Conservation (phyloP, 2,329 filamentous ascomycete species). For the Cercospora canescens region DNA sequence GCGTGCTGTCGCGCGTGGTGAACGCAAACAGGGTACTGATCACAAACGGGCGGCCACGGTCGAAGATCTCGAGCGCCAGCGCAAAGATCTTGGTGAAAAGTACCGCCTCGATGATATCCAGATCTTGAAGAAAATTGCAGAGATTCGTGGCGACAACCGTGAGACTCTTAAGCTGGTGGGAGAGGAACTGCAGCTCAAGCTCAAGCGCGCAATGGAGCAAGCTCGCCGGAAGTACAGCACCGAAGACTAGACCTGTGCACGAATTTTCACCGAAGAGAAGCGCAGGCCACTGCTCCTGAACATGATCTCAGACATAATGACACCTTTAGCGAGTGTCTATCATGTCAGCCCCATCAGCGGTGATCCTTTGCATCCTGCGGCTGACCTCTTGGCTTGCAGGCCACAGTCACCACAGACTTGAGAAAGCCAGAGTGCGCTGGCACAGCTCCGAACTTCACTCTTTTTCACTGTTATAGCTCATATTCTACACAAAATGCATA, state of each 20-base stretch:
- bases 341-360: not conserved
- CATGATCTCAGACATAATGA: not conserved
- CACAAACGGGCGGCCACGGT: not conserved
- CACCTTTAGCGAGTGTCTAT: not conserved
- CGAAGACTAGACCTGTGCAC: not conserved
- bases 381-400: not conserved
- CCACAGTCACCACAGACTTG: not conserved
- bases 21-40: not conserved
- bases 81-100: slow-evolving; percentile 2
- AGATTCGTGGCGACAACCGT: not conserved
- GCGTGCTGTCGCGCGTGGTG: not conserved
- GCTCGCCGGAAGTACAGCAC: not conserved
- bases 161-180: not conserved
- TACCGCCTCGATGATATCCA: slow-evolving; percentile 7
- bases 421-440: not conserved
- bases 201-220: slow-evolving; percentile 2
- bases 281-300: not conserved
- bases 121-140: slow-evolving; percentile 12
- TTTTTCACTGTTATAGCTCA: not conserved
- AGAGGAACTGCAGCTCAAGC: slow-evolving; percentile 10
- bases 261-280: not conserved
- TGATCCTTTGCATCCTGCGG: not conserved
- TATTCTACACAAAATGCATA: not conserved
- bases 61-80: slow-evolving; percentile 5
- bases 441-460: not conserved